Conservation (phyloP, 1,284 basidiomycete genomes). For the Boletus semigastroideus region DNA sequence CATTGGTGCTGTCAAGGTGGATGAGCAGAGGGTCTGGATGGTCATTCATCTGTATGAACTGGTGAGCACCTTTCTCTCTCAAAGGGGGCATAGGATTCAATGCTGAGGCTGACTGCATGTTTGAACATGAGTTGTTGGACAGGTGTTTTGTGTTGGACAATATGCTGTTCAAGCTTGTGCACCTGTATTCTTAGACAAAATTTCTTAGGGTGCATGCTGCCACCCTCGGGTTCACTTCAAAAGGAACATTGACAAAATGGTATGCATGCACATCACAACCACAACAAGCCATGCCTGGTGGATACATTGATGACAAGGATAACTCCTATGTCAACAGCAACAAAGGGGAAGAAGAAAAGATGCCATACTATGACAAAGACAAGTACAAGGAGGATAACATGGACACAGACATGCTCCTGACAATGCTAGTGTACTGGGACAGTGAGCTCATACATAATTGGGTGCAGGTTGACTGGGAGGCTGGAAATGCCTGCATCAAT, state of each 20-base stretch:
- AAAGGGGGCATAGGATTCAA: not conserved
- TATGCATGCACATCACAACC: conserved; percentile 15
- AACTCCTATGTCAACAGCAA: conserved; percentile 41
- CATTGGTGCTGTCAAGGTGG: conserved; percentile 73
- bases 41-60: conserved; percentile 83
- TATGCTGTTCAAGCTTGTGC: conserved; percentile 65
- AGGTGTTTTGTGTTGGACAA: conserved; percentile 73
- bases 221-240: conserved; percentile 72
- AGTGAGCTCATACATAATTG: conserved; percentile 82
- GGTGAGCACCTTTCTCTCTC: conserved; percentile 39
- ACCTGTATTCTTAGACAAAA: conserved; percentile 69
- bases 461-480: conserved; percentile 86
- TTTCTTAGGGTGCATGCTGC: conserved; percentile 76
- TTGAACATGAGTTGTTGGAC: conserved; percentile 61
- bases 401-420: conserved; percentile 81
- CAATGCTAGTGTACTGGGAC: conserved; percentile 76
- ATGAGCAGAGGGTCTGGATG: conserved; percentile 68
- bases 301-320: conserved; percentile 39
- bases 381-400: conserved; percentile 49
- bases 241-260: conserved; percentile 24
- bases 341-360: conserved; percentile 23
- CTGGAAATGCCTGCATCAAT: conserved; percentile 61
- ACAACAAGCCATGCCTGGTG: conserved; percentile 28
- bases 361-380: conserved; percentile 37
- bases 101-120: not conserved